These are phyloP conservation scores for Ilex asprella DNA, from an alignment of 257 asterid genomes.

Conservation along the genomic window DNA sequence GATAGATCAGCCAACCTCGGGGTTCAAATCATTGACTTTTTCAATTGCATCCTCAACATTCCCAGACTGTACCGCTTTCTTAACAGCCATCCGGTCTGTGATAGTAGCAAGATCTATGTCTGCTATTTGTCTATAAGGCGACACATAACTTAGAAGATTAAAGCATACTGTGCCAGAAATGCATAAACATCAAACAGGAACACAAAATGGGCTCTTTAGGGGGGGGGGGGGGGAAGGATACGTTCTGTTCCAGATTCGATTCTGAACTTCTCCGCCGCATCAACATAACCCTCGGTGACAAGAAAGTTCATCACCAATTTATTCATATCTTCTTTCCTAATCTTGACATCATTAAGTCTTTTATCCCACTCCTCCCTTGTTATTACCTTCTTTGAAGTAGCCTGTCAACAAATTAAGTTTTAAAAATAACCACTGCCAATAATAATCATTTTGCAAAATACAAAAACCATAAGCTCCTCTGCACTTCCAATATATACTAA, in stretches of 20 bases:
- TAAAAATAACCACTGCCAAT: no score
- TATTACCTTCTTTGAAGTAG: slow-evolving; percentile 54
- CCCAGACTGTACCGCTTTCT: slow-evolving; percentile 85
- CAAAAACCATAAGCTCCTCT: no score
- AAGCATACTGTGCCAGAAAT: not conserved
- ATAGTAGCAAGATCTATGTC: slow-evolving; percentile 85
- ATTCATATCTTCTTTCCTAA: slow-evolving; percentile 72
- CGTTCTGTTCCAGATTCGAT: slow-evolving; percentile 83
- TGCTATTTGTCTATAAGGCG: slow-evolving; percentile 58
- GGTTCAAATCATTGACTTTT: slow-evolving; percentile 83
- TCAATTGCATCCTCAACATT: slow-evolving; percentile 90
- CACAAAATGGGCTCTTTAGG: not conserved
- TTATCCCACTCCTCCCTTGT: slow-evolving; percentile 81
- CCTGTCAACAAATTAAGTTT: slow-evolving; percentile 32
- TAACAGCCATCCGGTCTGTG: slow-evolving; percentile 81
- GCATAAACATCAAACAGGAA: not conserved
- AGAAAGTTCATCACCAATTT: slow-evolving; percentile 79
- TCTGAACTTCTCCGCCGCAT: slow-evolving; percentile 71
- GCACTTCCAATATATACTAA: no score
- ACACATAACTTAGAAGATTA: slow-evolving; percentile 11
- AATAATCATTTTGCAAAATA: no score
- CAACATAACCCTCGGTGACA: slow-evolving; percentile 79
- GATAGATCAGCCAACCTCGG: slow-evolving; percentile 49
- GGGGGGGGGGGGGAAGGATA: slow-evolving; percentile 28
- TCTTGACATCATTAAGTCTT: slow-evolving; percentile 44